These are phyloP conservation scores for Carex cristatella DNA, from an alignment of 176 grass and related monocot genomes.

Conservation along the genomic window DNA sequence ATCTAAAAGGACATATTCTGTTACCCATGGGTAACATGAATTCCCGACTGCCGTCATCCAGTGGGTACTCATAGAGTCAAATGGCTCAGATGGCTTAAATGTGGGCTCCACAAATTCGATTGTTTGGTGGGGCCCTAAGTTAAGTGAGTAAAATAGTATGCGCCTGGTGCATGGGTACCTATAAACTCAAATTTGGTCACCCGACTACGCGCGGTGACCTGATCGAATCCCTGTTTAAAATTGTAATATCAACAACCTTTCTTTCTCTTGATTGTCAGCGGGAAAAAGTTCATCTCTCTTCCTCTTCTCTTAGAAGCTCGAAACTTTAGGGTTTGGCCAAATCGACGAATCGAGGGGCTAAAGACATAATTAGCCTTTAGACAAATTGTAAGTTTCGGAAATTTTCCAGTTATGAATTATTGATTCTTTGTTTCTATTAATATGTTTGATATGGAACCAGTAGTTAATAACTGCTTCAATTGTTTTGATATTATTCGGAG, in stretches of 20 bases:
- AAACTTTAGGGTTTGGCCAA: conserved; percentile 1
- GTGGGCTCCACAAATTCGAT: neutral
- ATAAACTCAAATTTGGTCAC: neutral
- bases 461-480: neutral
- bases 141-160: neutral
- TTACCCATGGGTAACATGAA: no score
- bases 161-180: neutral
- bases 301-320: neutral
- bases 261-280: neutral
- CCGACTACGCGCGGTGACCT: neutral
- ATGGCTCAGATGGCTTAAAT: neutral
- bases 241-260: neutral
- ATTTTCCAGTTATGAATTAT: neutral
- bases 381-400: neutral
- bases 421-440: neutral
- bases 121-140: neutral
- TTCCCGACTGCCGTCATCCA: neutral
- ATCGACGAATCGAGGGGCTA: neutral
- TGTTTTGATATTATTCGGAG: neutral
- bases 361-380: neutral
- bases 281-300: neutral
- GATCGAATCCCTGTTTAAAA: neutral
- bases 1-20: no score
- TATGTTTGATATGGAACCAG: neutral
- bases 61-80: neutral